phyloP scores from a whole-genome alignment of 225 moss, liverwort and hornwort genomes.

The Marchantia paleacea region DNA sequence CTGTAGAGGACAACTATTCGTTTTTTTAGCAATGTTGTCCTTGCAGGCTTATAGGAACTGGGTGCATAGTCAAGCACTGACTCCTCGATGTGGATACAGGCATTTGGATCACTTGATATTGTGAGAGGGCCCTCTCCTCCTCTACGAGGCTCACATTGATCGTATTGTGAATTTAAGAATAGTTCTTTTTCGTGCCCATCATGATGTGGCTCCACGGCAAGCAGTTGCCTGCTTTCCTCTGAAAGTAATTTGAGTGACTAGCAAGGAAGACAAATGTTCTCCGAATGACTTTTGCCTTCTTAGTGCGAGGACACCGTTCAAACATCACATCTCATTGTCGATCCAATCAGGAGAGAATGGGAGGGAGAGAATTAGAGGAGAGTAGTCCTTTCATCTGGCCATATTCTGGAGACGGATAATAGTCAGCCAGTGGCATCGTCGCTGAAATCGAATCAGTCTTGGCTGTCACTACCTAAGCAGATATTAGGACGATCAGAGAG shows the following conservation, averaged over 20 bases:
- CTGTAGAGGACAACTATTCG: constrained; percentile 23
- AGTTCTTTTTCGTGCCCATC: constrained; percentile 50
- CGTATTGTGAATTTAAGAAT: constrained; percentile 52
- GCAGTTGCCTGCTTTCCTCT: constrained; percentile 36
- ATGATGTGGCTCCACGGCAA: constrained; percentile 23
- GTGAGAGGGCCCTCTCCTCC: constrained; percentile 75
- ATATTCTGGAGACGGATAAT: constrained; percentile 46
- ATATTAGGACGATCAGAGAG: constrained; percentile 82
- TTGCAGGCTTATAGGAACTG: constrained; percentile 64
- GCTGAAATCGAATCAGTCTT: constrained; percentile 60
- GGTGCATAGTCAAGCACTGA: constrained; percentile 87
- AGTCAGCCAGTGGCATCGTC: constrained; percentile 54
- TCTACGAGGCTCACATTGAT: constrained; percentile 34
- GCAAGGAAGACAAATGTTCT: constrained; percentile 24
- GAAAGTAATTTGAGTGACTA: constrained; percentile 28
- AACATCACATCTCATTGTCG: constrained; percentile 21
- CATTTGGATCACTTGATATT: constrained; percentile 72
- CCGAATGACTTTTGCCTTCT: constrained; percentile 13
- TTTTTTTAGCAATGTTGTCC: constrained; percentile 52
- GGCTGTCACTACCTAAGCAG: constrained; percentile 54
- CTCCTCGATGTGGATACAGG: constrained; percentile 99
- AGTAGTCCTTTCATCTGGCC: constrained; percentile 30
- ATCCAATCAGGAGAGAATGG: constrained; percentile 37
- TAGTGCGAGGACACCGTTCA: constrained; percentile 25
- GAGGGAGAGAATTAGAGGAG: constrained; percentile 32